Evolutionary conservation across 2,329 filamentous ascomycete species (phyloP).

Genomic region (Trichoderma oligosporum): DNA sequence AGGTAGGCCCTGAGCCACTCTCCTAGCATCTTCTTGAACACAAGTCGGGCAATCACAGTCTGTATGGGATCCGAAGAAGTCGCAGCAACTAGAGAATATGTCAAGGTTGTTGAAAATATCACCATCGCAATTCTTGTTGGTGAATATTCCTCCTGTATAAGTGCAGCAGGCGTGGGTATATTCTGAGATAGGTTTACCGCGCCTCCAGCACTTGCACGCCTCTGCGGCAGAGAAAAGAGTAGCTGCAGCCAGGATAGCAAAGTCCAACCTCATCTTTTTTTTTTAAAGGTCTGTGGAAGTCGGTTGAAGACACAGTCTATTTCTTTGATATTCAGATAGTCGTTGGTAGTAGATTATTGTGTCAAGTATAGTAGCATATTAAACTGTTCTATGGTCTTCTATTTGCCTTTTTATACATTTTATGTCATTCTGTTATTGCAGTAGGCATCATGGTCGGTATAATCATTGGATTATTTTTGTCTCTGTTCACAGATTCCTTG

Average conservation of each 20-base stretch:
- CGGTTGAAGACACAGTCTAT: no score
- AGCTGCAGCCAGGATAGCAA: neutral
- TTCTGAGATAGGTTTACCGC: neutral
- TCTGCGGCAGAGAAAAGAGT: neutral
- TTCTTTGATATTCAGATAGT: neutral
- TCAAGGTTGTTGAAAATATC: neutral
- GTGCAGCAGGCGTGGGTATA: neutral
- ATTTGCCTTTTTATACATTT: neutral
- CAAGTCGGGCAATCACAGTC: neutral
- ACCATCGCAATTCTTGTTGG: neutral
- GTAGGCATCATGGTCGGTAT: no score
- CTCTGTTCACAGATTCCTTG: neutral
- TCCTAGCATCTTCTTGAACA: neutral
- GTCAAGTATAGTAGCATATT: no score
- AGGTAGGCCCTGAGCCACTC: neutral
- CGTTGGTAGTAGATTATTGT: neutral
- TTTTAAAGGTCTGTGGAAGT: no score
- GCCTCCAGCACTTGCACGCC: neutral
- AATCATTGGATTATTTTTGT: neutral
- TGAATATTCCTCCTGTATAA: neutral
- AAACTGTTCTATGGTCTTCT: neutral
- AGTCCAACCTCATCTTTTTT: neutral
- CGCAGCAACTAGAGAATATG: neutral
- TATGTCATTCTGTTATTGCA: no score
- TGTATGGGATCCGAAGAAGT: neutral